Percentiles rank a stretch among this genome's conserved stretches.
These are phyloP conservation scores for Rhizoctonia solani DNA, from an alignment of 1,284 basidiomycete genomes.

Conservation along the genomic window DNA sequence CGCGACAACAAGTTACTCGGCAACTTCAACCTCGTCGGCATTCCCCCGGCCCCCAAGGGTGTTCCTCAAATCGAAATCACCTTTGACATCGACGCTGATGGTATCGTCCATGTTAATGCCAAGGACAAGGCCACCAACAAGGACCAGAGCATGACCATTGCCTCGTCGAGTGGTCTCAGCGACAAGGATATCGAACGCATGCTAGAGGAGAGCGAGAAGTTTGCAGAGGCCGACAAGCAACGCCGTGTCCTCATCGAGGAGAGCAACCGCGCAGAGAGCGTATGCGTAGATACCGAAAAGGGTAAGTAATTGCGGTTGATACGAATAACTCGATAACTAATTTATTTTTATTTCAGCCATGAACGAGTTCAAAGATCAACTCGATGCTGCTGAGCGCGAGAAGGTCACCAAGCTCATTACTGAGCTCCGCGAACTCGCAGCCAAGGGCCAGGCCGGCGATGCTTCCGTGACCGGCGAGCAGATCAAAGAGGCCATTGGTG, in stretches of 20 bases:
- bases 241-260: slow-evolving; percentile 92
- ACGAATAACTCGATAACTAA: slow-evolving; percentile 21
- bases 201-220: slow-evolving; percentile 93
- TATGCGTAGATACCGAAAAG: slow-evolving; percentile 95
- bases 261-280: slow-evolving; percentile 95
- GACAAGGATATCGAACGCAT: slow-evolving; percentile 98
- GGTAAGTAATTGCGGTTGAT: slow-evolving; percentile 50
- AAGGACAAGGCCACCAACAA: slow-evolving; percentile 86
- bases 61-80: slow-evolving; percentile 99
- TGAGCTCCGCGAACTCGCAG: slow-evolving; percentile 88
- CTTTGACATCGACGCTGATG: slow-evolving; percentile 97
- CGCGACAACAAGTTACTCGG: slow-evolving; percentile 99
- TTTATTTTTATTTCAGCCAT: slow-evolving; percentile 60
- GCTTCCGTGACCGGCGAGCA: slow-evolving; percentile 78
- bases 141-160: slow-evolving; percentile 97
- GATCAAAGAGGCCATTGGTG: slow-evolving; percentile 92
- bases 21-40: slow-evolving; percentile 98
- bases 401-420: slow-evolving; percentile 86
- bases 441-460: slow-evolving; percentile 90
- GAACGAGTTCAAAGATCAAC: slow-evolving; percentile 96
- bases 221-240: slow-evolving; percentile 88
- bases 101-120: slow-evolving; percentile 96
- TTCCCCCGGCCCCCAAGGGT: slow-evolving; percentile 97
- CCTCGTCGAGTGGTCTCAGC: slow-evolving; percentile 93
- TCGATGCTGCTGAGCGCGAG: slow-evolving; percentile 89